Evolutionary conservation across 225 moss, liverwort and hornwort species (phyloP), one percentile per base, ranked within the genome.

Genomic region (Pseudoscleropodium purum): DNA sequence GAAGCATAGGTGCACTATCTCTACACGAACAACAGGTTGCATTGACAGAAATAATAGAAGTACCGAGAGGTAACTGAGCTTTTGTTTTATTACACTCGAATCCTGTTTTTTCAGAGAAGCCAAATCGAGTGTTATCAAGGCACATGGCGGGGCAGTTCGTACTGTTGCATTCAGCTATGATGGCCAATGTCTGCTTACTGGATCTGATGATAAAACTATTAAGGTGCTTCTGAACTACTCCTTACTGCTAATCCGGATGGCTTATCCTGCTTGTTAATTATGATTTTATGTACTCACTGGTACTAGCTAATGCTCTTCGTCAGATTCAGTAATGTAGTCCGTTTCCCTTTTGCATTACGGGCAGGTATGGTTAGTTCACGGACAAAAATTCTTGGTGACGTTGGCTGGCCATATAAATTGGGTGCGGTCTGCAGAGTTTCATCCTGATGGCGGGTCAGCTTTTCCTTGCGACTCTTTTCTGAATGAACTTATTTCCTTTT

Each of bases 381-480:
- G 91, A 86, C 99, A 95, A 45, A 97, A 92, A 80, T 97, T 96
- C 82, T 86, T 96, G 84, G 93, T 92, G 89, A 97, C 97, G 47
- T 86, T 99, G 84, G 89, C 94, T 74, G 96, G 99, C 86, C 99
- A 99, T 83, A 92, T 96, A 86, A 99, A 97, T 88, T 97, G 99
- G 99, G 94, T 99, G 84, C 94, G 95, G 67, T 96, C 95, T 74
- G 96, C 96, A 85, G 96, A 99, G 87, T 97, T 99, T 91, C 95
- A 92, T 91, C 93, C 92, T 89, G 95, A 94, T 90, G 86, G 90
- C 86, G 92, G 96, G 97, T 98, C 47, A 76, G 83, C 33, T 75
- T 84, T 82, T 72, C 62, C 15, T 79, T 64, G 79, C 75, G 56
- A 59, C 60, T 72, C 41, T 79, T 23, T 61, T 87, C 52, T 54